Evolutionary conservation across 768 basidiomycete species (phyloP), one percentile per base, ranked within the genome.

Genomic region (Naganishia vishniacii): DNA sequence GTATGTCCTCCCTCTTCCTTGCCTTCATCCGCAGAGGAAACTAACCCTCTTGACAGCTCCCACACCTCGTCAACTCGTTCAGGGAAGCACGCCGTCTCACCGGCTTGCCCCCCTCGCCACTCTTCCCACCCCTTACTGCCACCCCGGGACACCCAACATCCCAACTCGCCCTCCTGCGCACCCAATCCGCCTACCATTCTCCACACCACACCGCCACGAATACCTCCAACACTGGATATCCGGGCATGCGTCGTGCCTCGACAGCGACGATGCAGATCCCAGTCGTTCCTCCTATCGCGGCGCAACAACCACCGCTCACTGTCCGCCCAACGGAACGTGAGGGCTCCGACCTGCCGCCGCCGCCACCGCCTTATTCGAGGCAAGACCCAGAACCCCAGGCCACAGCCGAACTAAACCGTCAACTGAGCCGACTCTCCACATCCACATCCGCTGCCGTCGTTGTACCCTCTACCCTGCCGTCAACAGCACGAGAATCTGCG

Each of bases 321-420:
- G 40, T 58, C 28, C 25, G 61, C 28, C 49, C 34, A 4, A 23
- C 40, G 18, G 65, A 44, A 23, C 65, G 61, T 1, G 69, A 69
- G 18, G 69, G 61, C 1, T 68, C 70, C 3, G 74, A 73, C 5
- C 69, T 62, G 13, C 73, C 75, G 8, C 69, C 64, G 13, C 73
- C 75, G 2, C 75, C 75, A 0, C 75, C 75, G 6, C 74, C 74
- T 23, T 77, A 77, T 60, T 53, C 72, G 8, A 51, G 68, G 18
- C 51, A 67, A 47, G 75, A 77, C 66, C 75, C 75, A 1, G 75
- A 77, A 61, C 75, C 75, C 2, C 72, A 74, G 28, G 65, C 69
- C 3, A 77, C 75, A 1, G 26, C 72, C n/a, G 58, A 69, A 28
- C 61, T 77, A 8, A 65, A 74, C 41, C 68, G 73, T 32, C 68